phyloP scores from a whole-genome alignment of 2,329 filamentous ascomycete species.

The Colletotrichum liriopes region DNA sequence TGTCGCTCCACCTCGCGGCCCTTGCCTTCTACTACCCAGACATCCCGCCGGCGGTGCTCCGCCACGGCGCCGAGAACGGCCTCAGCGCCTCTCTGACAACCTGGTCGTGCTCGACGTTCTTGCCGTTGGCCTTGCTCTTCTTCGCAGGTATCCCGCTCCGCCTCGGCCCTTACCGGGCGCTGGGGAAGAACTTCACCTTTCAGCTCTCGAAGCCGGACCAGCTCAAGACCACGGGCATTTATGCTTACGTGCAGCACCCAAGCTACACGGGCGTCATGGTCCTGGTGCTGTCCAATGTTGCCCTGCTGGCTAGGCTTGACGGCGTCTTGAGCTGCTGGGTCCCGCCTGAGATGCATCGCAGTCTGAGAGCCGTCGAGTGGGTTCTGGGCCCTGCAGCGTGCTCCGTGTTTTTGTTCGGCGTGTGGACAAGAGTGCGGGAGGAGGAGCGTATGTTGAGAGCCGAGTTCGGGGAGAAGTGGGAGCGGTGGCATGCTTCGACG shows the following conservation, averaged over 20 bases:
- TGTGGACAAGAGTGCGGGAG: constrained; percentile 59
- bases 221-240: constrained; percentile 64
- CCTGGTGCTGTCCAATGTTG: constrained; percentile 51
- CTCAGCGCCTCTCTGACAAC: constrained; percentile 53
- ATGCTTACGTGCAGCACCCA: constrained; percentile 66
- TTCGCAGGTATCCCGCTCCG: constrained; percentile 49
- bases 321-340: constrained; percentile 58
- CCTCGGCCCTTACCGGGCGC: constrained; percentile 57
- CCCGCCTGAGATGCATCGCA: constrained; percentile 45
- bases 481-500: constrained; percentile 63
- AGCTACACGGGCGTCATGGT: constrained; percentile 63
- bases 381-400: constrained; percentile 32
- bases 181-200: constrained; percentile 70
- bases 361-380: constrained; percentile 29
- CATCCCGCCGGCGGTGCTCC: constrained; percentile 45
- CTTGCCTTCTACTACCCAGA: constrained; percentile 45
- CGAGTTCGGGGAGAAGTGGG: constrained; percentile 65
- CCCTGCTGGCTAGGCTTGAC: constrained; percentile 56
- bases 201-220: constrained; percentile 61
- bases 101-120: constrained; percentile 54
- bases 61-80: constrained; percentile 50
- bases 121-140: constrained; percentile 53
- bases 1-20: constrained; percentile 45
- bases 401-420: constrained; percentile 44
- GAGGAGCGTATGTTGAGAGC: constrained; percentile 66